Evolutionary conservation across 1,139 yeast species (phyloP).

Genomic region (Torulaspora globosa): DNA sequence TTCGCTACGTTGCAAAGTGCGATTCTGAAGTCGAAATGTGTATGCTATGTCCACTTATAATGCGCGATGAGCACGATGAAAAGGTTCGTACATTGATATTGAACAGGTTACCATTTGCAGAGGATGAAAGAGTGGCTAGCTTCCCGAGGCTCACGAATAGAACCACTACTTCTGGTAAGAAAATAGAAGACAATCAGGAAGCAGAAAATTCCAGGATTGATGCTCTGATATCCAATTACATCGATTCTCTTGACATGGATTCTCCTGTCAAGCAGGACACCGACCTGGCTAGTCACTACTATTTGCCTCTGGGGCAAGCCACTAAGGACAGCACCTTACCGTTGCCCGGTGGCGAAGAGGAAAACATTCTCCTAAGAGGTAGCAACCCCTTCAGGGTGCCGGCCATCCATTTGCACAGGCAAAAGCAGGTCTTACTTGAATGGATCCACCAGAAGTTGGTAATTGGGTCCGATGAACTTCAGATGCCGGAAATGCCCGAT

Average conservation of each 20-base stretch:
- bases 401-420: constrained; percentile 28
- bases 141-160: constrained; percentile 51
- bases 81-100: constrained; percentile 37
- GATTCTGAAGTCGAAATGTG: constrained; percentile 53
- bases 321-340: constrained; percentile 20
- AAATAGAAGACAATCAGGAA: constrained; percentile 24
- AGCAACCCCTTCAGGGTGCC: constrained; percentile 27
- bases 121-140: constrained; percentile 64
- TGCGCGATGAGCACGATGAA: constrained; percentile 22
- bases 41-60: constrained; percentile 50
- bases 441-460: constrained; percentile 26
- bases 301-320: constrained; percentile 11
- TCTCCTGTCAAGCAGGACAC: constrained; percentile 6
- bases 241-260: constrained; percentile 29
- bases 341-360: constrained; percentile 13
- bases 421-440: constrained; percentile 27
- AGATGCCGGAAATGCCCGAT: constrained; percentile 23
- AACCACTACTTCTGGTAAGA: constrained; percentile 38
- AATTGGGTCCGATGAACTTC: constrained; percentile 16
- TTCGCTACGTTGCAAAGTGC: constrained; percentile 53
- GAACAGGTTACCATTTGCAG: constrained; percentile 65
- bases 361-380: constrained; percentile 1
- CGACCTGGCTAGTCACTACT: constrained; percentile 16
- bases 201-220: constrained; percentile 17
- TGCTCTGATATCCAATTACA: constrained; percentile 25